Evolutionary conservation across 352 stramenopile genomes (phyloP).

Genomic region (Globisporangium acanthophoron): DNA sequence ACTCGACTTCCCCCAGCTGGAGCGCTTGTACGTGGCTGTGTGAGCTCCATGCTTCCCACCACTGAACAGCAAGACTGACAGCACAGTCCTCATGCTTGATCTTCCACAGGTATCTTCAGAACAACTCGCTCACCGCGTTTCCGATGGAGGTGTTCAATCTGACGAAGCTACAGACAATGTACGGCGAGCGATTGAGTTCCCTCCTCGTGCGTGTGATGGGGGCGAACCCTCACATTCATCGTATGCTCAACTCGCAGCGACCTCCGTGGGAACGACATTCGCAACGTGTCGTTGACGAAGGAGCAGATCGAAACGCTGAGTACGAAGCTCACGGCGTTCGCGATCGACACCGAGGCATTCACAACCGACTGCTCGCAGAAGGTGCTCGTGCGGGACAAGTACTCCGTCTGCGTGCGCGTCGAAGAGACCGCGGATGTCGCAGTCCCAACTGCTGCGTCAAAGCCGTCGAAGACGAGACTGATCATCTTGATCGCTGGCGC

Average conservation of each 20-base stretch:
- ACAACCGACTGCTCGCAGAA: conserved; percentile 7
- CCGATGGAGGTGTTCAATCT: conserved; percentile 15
- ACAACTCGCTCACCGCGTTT: conserved; percentile 16
- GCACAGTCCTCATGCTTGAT: background rate
- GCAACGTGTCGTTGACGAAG: conserved; percentile 4
- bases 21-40: conserved; percentile 10
- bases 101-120: conserved; percentile 12
- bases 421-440: background rate
- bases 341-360: conserved; percentile 11
- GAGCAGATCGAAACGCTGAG: conserved; percentile 4
- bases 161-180: conserved; percentile 10
- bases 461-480: conserved; percentile 1
- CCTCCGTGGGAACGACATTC: conserved; percentile 16
- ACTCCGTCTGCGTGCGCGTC: conserved; percentile 9
- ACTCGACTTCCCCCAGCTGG: conserved; percentile 7
- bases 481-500: conserved; percentile 8
- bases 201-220: background rate
- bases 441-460: background rate
- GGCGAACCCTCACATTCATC: background rate
- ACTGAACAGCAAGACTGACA: background rate
- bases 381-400: conserved; percentile 8
- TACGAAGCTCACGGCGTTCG: conserved; percentile 11
- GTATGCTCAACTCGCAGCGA: conserved; percentile 8
- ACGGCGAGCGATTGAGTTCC: background rate
- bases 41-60: background rate